phyloP scores from a whole-genome alignment of 2,329 filamentous ascomycete genomes.

The Fusarium tricinctum region DNA sequence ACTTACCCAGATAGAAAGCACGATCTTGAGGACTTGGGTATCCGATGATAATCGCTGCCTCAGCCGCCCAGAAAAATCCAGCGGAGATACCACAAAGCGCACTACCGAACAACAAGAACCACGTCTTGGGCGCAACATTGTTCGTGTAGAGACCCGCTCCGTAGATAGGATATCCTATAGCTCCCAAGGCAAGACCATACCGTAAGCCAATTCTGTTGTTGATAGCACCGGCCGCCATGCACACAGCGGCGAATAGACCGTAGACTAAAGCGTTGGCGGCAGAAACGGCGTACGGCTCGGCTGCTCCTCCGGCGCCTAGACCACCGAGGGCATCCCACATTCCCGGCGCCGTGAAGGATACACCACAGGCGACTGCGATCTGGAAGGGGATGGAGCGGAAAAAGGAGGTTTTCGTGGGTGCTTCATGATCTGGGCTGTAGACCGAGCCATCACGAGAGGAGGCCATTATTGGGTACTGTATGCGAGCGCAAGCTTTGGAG shows the following conservation, averaged over 20 bases:
- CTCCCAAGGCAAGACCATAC: constrained; percentile 14
- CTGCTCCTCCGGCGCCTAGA: constrained; percentile 61
- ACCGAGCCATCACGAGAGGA: constrained; percentile 17
- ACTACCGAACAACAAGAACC: constrained; percentile 34
- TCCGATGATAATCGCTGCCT: constrained; percentile 57
- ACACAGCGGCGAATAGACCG: constrained; percentile 20
- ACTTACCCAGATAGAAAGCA: constrained; percentile 24
- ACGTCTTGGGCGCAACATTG: constrained; percentile 45
- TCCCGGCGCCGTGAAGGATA: constrained; percentile 45
- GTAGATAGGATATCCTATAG: constrained; percentile 22
- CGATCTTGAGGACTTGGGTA: constrained; percentile 26
- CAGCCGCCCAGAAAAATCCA: constrained; percentile 54
- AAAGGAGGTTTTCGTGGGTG: constrained; percentile 8
- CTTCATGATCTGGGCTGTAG: not conserved
- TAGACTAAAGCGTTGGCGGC: constrained; percentile 22
- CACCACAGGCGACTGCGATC: constrained; percentile 37
- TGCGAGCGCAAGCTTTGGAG: no score
- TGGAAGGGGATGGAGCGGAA: constrained; percentile 40
- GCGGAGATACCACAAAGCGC: constrained; percentile 60
- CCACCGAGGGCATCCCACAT: constrained; percentile 49
- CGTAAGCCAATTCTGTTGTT: constrained; percentile 14
- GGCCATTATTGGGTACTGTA: constrained; percentile 6
- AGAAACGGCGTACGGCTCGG: constrained; percentile 68
- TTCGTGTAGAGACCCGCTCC: constrained; percentile 29
- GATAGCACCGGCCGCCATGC: constrained; percentile 22